Evolutionary conservation across 768 basidiomycete species (phyloP).

Genomic region (Phaeolepiota aurea): DNA sequence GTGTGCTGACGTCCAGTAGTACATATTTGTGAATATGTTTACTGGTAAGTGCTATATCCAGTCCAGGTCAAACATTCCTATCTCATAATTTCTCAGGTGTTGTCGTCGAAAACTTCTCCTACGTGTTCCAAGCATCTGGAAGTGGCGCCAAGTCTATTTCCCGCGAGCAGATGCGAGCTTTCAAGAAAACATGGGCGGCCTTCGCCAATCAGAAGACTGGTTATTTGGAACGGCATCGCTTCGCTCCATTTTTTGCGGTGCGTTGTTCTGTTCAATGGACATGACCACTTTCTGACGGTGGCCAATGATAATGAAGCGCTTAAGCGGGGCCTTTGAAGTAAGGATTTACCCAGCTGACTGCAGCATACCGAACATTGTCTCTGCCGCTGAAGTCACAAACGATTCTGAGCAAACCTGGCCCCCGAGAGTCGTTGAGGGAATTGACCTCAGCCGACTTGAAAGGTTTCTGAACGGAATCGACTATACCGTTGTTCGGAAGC

Average conservation of each 20-base stretch:
- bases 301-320: conserved; percentile 44
- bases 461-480: conserved; percentile 58
- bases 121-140: conserved; percentile 84
- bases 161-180: conserved; percentile 86
- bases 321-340: conserved; percentile 84
- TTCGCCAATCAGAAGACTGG: conserved; percentile 76
- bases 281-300: background rate
- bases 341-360: conserved; percentile 72
- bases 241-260: conserved; percentile 79
- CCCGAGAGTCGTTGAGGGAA: conserved; percentile 31
- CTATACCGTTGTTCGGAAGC: conserved; percentile 47
- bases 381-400: conserved; percentile 30
- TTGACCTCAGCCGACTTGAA: conserved; percentile 61
- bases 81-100: conserved; percentile 42
- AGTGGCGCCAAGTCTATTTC: conserved; percentile 77
- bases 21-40: conserved; percentile 94
- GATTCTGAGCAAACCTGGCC: conserved; percentile 22
- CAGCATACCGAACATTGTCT: conserved; percentile 51
- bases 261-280: no score
- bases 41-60: conserved; percentile 45
- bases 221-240: conserved; percentile 58
- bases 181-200: conserved; percentile 91
- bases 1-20: no score
- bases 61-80: conserved; percentile 1
- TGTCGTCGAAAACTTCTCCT: conserved; percentile 92